A percentile compares a stretch with the other conserved stretches of the same genome.
phyloP scores from a whole-genome alignment of 2,329 filamentous ascomycete genomes.

The Pezicula radicicola region DNA sequence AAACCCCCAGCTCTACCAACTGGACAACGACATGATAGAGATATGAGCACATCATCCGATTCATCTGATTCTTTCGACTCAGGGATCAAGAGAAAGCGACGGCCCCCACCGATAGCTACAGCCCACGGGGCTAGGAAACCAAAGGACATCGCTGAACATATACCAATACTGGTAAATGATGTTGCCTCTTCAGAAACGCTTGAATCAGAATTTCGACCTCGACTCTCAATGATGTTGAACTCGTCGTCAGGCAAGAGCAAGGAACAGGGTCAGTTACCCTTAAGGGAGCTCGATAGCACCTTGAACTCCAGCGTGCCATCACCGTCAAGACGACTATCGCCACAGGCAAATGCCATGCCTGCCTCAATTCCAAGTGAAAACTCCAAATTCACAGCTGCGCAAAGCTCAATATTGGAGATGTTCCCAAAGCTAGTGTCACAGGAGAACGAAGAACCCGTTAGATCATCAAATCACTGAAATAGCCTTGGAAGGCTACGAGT shows the following conservation, averaged over 20 bases:
- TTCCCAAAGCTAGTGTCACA: conserved; percentile 33
- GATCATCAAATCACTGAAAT: not conserved
- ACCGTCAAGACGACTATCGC: conserved; percentile 10
- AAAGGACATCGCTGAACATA: conserved; percentile 19
- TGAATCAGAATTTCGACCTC: conserved; percentile 8
- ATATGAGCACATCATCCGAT: conserved; percentile 15
- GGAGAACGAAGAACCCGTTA: conserved; percentile 7
- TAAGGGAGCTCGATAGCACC: conserved; percentile 16
- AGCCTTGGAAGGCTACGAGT: not conserved
- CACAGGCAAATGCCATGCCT: conserved; percentile 18
- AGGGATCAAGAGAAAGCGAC: conserved; percentile 15
- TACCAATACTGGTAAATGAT: conserved; percentile 14
- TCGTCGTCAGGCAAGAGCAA: conserved; percentile 8
- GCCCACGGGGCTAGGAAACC: conserved; percentile 12
- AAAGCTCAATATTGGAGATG: conserved; percentile 37
- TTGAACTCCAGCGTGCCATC: conserved; percentile 11
- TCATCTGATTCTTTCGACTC: conserved; percentile 16
- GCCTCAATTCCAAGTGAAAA: conserved; percentile 13
- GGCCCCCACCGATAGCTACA: conserved; percentile 21
- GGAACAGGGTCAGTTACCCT: conserved; percentile 2
- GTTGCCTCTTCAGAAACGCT: conserved; percentile 1
- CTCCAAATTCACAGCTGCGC: conserved; percentile 37
- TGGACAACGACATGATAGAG: conserved; percentile 13
- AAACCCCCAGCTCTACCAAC: conserved; percentile 10
- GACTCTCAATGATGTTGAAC: conserved; percentile 19